Evolutionary conservation across 345 rosid genomes (phyloP), one percentile per base, ranked within the genome.

Genomic region (Syzygium jambos): DNA sequence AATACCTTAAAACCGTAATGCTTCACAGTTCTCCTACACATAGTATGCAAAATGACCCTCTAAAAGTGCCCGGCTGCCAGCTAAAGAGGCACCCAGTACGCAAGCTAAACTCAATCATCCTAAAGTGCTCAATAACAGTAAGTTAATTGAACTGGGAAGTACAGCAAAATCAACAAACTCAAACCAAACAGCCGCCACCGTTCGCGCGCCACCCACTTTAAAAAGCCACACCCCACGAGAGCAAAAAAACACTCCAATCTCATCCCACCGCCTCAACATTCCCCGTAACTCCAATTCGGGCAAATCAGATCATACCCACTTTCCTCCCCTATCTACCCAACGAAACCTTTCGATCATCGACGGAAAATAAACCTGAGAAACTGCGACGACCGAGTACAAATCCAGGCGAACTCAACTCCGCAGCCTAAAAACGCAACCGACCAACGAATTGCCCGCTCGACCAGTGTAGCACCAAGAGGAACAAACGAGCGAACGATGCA

Each of bases 151-250:
- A 59, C 68, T 12, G 30, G 34, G 68, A 59, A 59, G 8, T 12
- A 59, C 2, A 3, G 17, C 30, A 59, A 27, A 59, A 59, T 59
- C 68, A 59, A 59, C 0, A 29, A 27, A 59, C 68, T 12, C 30
- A 27, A 27, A 57, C 0, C 34, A n/a, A n/a, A 29, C 34, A 61
- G 34, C 17, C 34, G 9, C 17, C 4, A 0, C 80, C 38, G 9
- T 34, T 34, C 80, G 16, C 46, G 49, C 11, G 1, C 49, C 13
- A 0, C 25, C 21, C 68, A 19, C 80, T 34, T 34, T 10, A 17
- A 29, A 29, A 30, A 16, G 41, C 30, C 41, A 65, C 11, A 15
- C 55, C 78, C 19, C 1, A 38, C 6, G 25, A 34, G 25, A 34
- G 80, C 14, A 17, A 27, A 61, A 61, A 61, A n/a, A 61, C 11